Conservation (phyloP, 306 rosid genomes). For the Phaseolus lunatus region DNA sequence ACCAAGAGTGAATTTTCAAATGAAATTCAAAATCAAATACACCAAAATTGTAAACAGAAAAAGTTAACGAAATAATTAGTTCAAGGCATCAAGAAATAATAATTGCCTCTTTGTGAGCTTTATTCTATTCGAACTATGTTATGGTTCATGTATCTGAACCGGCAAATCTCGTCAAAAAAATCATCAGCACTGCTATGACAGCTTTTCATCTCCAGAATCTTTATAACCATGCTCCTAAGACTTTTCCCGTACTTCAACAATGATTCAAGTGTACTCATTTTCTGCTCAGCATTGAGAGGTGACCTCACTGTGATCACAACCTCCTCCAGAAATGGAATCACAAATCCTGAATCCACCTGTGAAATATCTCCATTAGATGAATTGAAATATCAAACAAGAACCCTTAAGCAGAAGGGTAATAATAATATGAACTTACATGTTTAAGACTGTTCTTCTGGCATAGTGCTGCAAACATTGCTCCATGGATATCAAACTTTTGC, state of each 20-base stretch:
- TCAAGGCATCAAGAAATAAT: conserved; percentile 26
- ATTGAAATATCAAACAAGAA: conserved; percentile 9
- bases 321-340: conserved; percentile 86
- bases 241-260: conserved; percentile 75
- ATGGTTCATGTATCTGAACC: conserved; percentile 69
- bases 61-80: conserved; percentile 26
- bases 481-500: conserved; percentile 81
- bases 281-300: conserved; percentile 93
- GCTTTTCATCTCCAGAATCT: conserved; percentile 95
- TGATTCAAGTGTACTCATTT: conserved; percentile 89
- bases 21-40: conserved; percentile 18
- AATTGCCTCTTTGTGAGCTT: conserved; percentile 22
- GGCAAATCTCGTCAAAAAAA: conserved; percentile 90
- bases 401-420: not conserved
- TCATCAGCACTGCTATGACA: conserved; percentile 87
- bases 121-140: conserved; percentile 77
- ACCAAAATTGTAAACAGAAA: conserved; percentile 26
- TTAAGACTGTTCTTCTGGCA: conserved; percentile 92
- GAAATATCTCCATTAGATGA: conserved; percentile 29
- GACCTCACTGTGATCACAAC: conserved; percentile 82
- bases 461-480: conserved; percentile 99
- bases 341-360: conserved; percentile 82
- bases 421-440: conserved; percentile 59
- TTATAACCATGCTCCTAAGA: conserved; percentile 74
- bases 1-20: conserved; percentile 1